Base-by-base conservation (phyloP, 768 basidiomycete species). In the Mycena venus region DNA sequence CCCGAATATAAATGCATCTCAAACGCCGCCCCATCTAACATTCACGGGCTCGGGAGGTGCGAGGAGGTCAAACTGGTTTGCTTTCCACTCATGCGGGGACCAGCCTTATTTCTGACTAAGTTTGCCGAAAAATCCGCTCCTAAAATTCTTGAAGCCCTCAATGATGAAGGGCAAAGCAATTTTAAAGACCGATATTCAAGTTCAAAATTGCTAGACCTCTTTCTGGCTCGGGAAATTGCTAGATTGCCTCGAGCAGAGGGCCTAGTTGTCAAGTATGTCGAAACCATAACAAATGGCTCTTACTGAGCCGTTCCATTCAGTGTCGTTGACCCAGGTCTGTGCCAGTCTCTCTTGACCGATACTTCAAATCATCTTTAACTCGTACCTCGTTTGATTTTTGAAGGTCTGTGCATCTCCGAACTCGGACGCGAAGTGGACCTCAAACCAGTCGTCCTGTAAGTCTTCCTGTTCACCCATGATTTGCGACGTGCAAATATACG, bases 41-140 rank as follows among this genome's bases (percentile, higher is more conserved):
- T 53, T 76, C 10, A 67, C 64, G 9, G 75, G 71, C 32, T 73
- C 75, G 6, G 63, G 9, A 10, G 69, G 74, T 71, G 25, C 7
- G 59, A 21, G 32, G 7, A n/a, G n/a, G n/a, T 7, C 32, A 19
- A 55, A 27, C 51, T 27, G 21, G 4, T 8, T 11, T 70, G 66
- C n/a, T 27, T 72, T 27, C 56, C 40, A 72, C 64, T 6, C 27
- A 42, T 29, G 63, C 55, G 32, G 83, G 86, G 64, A 72, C 58
- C 14, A 58, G 29, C 27, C 23, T 17, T 23, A 8, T 72, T 61
- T 23, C 2, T 61, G n/a, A 64, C 65, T 4, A 32, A 32, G 11
- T 75, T 75, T 31, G 1, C 56, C 4, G 60, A 68, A 23, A 61
- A 23, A 29, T 60, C 56, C 21, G 38, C 62, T 10, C 3, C 42